A percentile compares a stretch with the other conserved stretches of the same genome.
phyloP scores from a whole-genome alignment of 768 basidiomycete genomes.

The Rubroboletus pulcherrimus region DNA sequence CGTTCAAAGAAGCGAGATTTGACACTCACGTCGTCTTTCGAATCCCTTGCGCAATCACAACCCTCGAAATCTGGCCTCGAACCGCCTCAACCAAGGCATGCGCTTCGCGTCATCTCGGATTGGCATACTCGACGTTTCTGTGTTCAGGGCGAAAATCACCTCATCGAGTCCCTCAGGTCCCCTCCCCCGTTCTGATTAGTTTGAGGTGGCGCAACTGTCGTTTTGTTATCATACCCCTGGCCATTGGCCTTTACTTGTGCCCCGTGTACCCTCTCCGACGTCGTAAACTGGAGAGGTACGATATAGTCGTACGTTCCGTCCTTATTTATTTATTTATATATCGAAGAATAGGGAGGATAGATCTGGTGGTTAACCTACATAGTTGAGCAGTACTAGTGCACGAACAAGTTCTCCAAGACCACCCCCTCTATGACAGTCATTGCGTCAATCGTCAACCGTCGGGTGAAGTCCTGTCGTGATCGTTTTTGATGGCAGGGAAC shows the following conservation, averaged over 20 bases:
- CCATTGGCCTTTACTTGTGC: neutral
- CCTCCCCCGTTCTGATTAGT: neutral
- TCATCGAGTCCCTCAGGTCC: neutral
- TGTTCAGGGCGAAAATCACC: conserved; percentile 14
- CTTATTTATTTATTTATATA: neutral
- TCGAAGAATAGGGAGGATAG: neutral
- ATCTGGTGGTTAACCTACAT: neutral
- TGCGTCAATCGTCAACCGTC: neutral
- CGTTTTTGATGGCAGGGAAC: too few species aligned
- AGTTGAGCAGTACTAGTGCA: neutral
- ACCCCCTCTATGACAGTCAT: too few species aligned
- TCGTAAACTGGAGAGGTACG: neutral
- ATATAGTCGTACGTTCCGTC: neutral
- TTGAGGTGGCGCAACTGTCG: neutral
- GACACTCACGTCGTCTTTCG: conserved; percentile 2
- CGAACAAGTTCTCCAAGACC: neutral
- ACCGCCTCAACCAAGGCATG: conserved; percentile 10
- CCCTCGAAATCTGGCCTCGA: conserved; percentile 5
- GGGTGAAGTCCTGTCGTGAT: neutral
- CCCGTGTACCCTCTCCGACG: neutral
- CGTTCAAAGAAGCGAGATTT: conserved; percentile 14
- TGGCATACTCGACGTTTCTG: conserved; percentile 21
- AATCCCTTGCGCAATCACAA: neutral
- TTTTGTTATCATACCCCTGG: neutral
- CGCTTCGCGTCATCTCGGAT: conserved; percentile 27